phyloP scores from a whole-genome alignment of 2,329 filamentous ascomycete genomes.

The Cordyceps pruinosa region DNA sequence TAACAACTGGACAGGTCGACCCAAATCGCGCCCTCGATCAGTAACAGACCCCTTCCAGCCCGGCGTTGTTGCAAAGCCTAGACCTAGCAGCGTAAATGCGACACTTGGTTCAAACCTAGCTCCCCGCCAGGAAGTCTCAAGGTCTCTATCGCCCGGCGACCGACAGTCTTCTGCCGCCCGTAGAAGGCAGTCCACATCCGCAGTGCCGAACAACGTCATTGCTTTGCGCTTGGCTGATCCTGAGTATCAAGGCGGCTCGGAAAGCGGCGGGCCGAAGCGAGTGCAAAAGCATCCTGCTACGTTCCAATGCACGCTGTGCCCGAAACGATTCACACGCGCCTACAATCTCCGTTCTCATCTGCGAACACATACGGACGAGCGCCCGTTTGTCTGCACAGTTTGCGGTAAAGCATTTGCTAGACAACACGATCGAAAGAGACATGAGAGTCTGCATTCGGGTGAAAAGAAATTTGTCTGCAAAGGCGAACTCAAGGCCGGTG shows the following conservation, averaged over 20 bases:
- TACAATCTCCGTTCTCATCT: conserved; percentile 95
- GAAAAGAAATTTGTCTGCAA: conserved; percentile 99
- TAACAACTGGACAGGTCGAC: conserved; percentile 30
- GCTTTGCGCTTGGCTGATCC: conserved; percentile 90
- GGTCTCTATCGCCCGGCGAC: conserved; percentile 54
- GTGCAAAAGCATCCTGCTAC: conserved; percentile 96
- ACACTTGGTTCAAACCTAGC: conserved; percentile 39
- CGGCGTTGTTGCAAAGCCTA: conserved; percentile 32
- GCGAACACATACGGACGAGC: conserved; percentile 92
- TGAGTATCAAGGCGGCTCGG: conserved; percentile 63
- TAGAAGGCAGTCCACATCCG: conserved; percentile 55
- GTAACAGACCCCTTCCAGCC: conserved; percentile 55
- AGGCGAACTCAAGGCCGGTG: conserved; percentile 75
- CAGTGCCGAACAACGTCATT: conserved; percentile 58
- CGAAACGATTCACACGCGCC: conserved; percentile 91
- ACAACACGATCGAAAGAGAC: conserved; percentile 93
- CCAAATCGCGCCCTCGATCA: conserved; percentile 43
- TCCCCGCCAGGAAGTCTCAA: conserved; percentile 36
- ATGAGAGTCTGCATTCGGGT: conserved; percentile 91
- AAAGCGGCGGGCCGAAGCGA: conserved; percentile 62
- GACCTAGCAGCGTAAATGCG: conserved; percentile 30
- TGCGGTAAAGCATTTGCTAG: conserved; percentile 96
- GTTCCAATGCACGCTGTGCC: conserved; percentile 88
- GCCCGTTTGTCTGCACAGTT: conserved; percentile 93
- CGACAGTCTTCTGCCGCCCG: conserved; percentile 35